These are phyloP conservation scores for Porodaedalea pini DNA, from an alignment of 1,284 basidiomycete species.

Conservation along the genomic window DNA sequence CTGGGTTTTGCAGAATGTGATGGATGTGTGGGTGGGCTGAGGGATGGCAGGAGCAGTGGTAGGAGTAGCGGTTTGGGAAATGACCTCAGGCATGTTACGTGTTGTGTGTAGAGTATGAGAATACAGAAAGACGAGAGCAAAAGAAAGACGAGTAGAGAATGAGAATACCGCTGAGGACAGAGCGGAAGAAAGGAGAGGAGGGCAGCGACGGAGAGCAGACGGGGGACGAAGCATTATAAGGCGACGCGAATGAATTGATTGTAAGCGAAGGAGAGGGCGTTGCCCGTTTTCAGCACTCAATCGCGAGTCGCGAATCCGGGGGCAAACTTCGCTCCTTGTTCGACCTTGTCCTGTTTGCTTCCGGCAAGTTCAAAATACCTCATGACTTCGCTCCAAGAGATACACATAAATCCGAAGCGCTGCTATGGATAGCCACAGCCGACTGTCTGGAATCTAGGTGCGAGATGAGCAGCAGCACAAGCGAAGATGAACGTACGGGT, in stretches of 20 bases:
- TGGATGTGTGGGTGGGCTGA: neutral
- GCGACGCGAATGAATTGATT: neutral
- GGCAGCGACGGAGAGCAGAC: neutral
- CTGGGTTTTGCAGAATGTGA: neutral
- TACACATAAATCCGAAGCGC: too few relatives aligned
- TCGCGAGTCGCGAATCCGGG: neutral
- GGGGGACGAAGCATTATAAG: neutral
- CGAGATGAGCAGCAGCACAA: too few relatives aligned
- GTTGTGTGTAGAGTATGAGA: neutral
- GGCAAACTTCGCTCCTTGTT: neutral
- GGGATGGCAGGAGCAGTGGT: neutral
- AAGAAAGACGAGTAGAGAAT: neutral
- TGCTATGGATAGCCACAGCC: too few relatives aligned
- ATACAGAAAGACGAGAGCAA: neutral
- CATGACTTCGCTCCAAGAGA: too few relatives aligned
- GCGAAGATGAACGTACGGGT: neutral
- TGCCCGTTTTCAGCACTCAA: neutral
- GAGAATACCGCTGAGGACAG: neutral
- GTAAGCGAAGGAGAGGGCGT: slow-evolving; percentile 3
- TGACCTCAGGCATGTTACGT: neutral
- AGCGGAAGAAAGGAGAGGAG: neutral
- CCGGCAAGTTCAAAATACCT: too few relatives aligned
- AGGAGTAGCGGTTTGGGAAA: neutral
- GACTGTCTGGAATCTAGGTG: too few relatives aligned
- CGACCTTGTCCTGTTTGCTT: neutral